Conservation (phyloP, 352 stramenopile species). For the Phytophthora ohioensis region DNA sequence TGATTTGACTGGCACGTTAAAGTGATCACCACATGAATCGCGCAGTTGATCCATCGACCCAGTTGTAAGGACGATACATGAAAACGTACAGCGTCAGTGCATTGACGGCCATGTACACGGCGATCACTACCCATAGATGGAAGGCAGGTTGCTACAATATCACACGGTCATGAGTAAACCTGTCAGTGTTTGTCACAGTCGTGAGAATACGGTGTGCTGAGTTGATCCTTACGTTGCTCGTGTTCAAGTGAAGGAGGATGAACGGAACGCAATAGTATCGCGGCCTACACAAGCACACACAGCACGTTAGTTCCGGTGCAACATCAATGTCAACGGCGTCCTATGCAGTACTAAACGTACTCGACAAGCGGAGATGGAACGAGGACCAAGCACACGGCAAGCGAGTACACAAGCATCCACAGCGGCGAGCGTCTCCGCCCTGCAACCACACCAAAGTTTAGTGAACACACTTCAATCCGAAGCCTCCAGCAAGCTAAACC, state of each 20-base stretch:
- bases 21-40: slow-evolving; percentile 89
- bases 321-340: neutral
- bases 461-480: neutral
- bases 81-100: slow-evolving; percentile 77
- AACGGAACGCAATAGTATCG: slow-evolving; percentile 88
- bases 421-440: slow-evolving; percentile 65
- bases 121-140: slow-evolving; percentile 49
- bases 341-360: slow-evolving; percentile 46
- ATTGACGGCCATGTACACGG: slow-evolving; percentile 72
- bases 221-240: slow-evolving; percentile 56
- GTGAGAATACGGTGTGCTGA: neutral
- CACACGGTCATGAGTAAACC: slow-evolving; percentile 1
- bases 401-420: slow-evolving; percentile 78
- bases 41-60: slow-evolving; percentile 79
- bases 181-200: slow-evolving; percentile 13
- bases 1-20: neutral
- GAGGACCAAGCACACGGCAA: slow-evolving; percentile 84
- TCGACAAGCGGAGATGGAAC: slow-evolving; percentile 91
- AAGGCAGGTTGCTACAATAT: slow-evolving; percentile 61
- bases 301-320: slow-evolving; percentile 6
- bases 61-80: slow-evolving; percentile 71
- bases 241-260: slow-evolving; percentile 82
- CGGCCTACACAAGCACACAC: slow-evolving; percentile 49
- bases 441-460: slow-evolving; percentile 28
- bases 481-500: neutral